A percentile compares a stretch with the other conserved stretches of the same genome.
Evolutionary conservation across 2,329 filamentous ascomycete genomes (phyloP).

Genomic region (Ophiognomonia clavigignenti-juglandacearum): DNA sequence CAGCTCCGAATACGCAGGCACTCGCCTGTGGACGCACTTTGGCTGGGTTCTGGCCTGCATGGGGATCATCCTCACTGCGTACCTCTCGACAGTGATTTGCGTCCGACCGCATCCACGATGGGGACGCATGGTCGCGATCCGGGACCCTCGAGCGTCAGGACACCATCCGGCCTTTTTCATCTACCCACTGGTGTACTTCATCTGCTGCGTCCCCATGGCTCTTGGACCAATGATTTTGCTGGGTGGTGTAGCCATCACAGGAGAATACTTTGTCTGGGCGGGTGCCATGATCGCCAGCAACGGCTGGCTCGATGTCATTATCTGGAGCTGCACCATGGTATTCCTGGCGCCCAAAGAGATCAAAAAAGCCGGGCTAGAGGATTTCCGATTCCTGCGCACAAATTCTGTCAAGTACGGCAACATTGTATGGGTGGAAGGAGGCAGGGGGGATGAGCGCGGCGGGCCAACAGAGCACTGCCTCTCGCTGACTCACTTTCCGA

Average conservation of each 20-base stretch:
- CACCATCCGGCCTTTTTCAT: conserved; percentile 10
- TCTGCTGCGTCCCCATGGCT: conserved; percentile 8
- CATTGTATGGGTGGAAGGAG: conserved; percentile 8
- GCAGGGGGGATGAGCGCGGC: not conserved
- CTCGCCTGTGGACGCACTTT: conserved; percentile 10
- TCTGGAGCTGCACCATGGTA: conserved; percentile 11
- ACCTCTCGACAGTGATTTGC: not conserved
- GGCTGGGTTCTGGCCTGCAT: conserved; percentile 5
- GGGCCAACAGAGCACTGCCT: not conserved
- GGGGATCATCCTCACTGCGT: not conserved
- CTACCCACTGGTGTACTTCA: conserved; percentile 4
- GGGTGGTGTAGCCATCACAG: not conserved
- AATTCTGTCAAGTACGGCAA: conserved; percentile 6
- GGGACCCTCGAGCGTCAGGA: not conserved
- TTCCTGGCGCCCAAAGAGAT: conserved; percentile 6
- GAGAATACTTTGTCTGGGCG: conserved; percentile 6
- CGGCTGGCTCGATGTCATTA: conserved; percentile 6
- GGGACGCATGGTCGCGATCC: not conserved
- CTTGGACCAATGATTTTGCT: conserved; percentile 5
- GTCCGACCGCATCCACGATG: not conserved
- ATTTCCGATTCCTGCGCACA: conserved; percentile 4
- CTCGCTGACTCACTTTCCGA: not conserved
- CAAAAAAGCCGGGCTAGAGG: conserved; percentile 1
- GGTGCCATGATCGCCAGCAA: conserved; percentile 12
- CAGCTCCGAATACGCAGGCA: conserved; percentile 5